phyloP scores from a whole-genome alignment of 2,329 filamentous ascomycete genomes.

The Xylariaceae sp. region DNA sequence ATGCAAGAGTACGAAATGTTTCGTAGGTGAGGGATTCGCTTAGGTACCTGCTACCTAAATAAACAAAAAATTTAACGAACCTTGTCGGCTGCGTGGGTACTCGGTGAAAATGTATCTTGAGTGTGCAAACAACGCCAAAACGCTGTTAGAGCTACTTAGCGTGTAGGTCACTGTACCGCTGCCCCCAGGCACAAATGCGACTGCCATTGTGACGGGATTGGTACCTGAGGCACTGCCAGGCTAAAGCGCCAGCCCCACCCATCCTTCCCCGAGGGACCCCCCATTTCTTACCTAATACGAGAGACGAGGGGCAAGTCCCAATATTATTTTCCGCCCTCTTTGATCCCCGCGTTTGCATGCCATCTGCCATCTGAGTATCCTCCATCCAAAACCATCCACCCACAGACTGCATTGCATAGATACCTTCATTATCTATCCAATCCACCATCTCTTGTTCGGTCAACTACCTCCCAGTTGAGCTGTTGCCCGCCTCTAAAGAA shows the following conservation, averaged over 20 bases:
- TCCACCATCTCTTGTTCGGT: conserved; percentile 2
- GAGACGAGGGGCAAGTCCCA: conserved; percentile 11
- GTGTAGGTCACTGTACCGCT: not conserved
- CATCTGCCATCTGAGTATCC: not conserved
- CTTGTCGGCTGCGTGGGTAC: too few relatives aligned
- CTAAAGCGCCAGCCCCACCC: not conserved
- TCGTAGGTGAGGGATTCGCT: too few relatives aligned
- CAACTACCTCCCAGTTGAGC: conserved; percentile 2
- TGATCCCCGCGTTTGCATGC: conserved; percentile 19
- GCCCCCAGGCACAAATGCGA: not conserved
- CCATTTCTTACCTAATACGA: conserved; percentile 4
- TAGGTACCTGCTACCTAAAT: too few relatives aligned
- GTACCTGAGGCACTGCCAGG: not conserved
- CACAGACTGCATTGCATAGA: conserved; percentile 11
- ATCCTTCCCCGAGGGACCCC: not conserved
- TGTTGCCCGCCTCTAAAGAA: conserved; percentile 5
- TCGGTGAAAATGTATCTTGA: too few relatives aligned
- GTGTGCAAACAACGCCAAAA: too few relatives aligned
- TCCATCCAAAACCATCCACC: conserved; percentile 4
- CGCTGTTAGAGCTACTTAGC: too few relatives aligned
- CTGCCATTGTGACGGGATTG: not conserved
- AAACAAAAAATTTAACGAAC: too few relatives aligned
- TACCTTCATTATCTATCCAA: not conserved
- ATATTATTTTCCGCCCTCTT: conserved; percentile 13
- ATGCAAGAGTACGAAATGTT: not conserved